A percentile compares a stretch with the other conserved stretches of the same genome.
phyloP scores from a whole-genome alignment of 768 basidiomycete genomes.

The Trametes cingulata region DNA sequence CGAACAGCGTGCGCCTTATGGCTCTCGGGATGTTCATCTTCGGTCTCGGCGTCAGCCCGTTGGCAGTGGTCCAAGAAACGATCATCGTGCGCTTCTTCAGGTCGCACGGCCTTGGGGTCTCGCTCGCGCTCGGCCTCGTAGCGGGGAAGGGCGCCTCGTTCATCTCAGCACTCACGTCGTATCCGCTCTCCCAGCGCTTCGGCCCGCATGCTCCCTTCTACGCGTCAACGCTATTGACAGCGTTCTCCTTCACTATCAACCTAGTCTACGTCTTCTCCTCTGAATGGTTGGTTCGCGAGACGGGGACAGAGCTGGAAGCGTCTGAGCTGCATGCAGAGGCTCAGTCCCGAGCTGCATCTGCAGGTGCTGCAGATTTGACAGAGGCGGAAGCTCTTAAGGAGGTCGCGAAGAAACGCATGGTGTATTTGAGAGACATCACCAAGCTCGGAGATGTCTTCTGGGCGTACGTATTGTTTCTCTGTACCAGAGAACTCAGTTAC shows the following conservation, averaged over 20 bases:
- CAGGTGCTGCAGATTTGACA: slow-evolving; percentile 39
- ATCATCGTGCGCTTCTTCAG: slow-evolving; percentile 84
- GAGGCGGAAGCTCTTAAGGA: slow-evolving; percentile 64
- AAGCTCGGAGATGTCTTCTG: slow-evolving; percentile 77
- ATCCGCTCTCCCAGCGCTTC: slow-evolving; percentile 69
- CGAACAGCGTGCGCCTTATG: slow-evolving; percentile 65
- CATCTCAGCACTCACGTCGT: slow-evolving; percentile 70
- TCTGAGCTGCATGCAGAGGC: slow-evolving; percentile 61
- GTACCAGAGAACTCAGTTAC: background rate
- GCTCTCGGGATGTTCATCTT: slow-evolving; percentile 76
- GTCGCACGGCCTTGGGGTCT: slow-evolving; percentile 70
- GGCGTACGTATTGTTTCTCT: slow-evolving; percentile 49
- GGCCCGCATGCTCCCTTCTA: slow-evolving; percentile 77
- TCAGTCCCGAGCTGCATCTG: slow-evolving; percentile 22
- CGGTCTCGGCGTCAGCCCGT: slow-evolving; percentile 76
- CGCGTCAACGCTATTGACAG: slow-evolving; percentile 62
- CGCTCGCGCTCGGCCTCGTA: slow-evolving; percentile 81
- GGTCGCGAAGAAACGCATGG: slow-evolving; percentile 65
- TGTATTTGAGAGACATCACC: slow-evolving; percentile 59
- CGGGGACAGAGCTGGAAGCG: slow-evolving; percentile 65
- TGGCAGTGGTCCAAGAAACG: slow-evolving; percentile 82
- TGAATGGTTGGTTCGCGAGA: slow-evolving; percentile 60
- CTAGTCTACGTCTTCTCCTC: slow-evolving; percentile 64
- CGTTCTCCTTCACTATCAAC: slow-evolving; percentile 67
- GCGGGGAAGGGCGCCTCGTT: slow-evolving; percentile 81